Evolutionary conservation across 306 rosid genomes (phyloP).

Genomic region (Cajanus cajan): DNA sequence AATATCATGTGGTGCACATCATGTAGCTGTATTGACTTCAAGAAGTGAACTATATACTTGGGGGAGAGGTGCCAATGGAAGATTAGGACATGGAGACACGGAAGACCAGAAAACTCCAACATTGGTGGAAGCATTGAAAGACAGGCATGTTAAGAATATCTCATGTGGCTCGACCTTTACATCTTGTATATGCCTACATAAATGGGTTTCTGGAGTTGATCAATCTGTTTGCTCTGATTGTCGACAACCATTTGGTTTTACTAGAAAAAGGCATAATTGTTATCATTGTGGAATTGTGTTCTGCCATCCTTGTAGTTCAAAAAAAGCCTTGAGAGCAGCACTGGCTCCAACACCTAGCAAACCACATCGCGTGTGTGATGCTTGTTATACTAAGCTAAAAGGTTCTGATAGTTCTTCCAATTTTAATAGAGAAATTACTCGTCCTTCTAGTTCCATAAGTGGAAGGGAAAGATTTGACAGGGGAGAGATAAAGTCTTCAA

Average conservation of each 20-base stretch:
- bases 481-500: conserved; percentile 62
- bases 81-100: conserved; percentile 86
- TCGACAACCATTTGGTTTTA: conserved; percentile 92
- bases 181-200: conserved; percentile 81
- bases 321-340: conserved; percentile 77
- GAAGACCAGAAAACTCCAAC: conserved; percentile 71
- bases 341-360: conserved; percentile 96
- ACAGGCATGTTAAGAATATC: conserved; percentile 73
- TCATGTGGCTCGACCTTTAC: conserved; percentile 87
- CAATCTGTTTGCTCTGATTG: conserved; percentile 92
- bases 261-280: conserved; percentile 91
- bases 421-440: conserved; percentile 38
- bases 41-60: conserved; percentile 94
- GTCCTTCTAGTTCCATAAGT: conserved; percentile 51
- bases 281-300: conserved; percentile 89
- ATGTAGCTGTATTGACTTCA: conserved; percentile 83
- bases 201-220: conserved; percentile 94
- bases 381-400: conserved; percentile 79
- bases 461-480: conserved; percentile 48
- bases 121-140: conserved; percentile 85
- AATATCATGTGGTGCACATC: conserved; percentile 81
- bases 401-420: conserved; percentile 47
- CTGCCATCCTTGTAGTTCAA: conserved; percentile 96
- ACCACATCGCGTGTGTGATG: conserved; percentile 94
- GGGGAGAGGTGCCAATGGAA: conserved; percentile 96